Evolutionary conservation across 1,284 basidiomycete species (phyloP), one percentile per base, ranked within the genome.

Genomic region (Rhodotorula sp.): DNA sequence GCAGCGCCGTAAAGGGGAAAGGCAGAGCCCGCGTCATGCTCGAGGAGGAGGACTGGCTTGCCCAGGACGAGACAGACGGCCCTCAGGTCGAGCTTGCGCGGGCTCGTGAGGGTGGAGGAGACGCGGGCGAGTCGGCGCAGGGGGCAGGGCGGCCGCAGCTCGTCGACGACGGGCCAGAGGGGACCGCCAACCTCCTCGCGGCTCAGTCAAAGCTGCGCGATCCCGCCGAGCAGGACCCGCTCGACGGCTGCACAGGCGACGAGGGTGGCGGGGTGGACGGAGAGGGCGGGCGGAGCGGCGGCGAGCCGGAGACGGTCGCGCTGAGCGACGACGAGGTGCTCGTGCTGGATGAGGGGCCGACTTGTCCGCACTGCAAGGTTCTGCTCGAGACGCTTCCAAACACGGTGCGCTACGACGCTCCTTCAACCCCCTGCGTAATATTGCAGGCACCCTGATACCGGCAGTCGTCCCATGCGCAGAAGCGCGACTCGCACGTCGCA

Each of bases 401-500:
- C 13, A 58, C 50, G 64, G 64, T 65, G 25, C 56, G 60, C 44
- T 12, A 4, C 17, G 16, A 7, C 14, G 34, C 46, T 49, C 16
- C 4, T 27, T 13, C 44, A 10, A 3, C 21, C 8, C 14, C 4
- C 44, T 19, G n/a, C 10, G 0, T 25, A 0, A 1, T 45, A 23
- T 5, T 4, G 53, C 16, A 17, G 1, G 17, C 2, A 16, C 27
- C 7, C 50, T 44, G 21, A 17, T 17, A 4, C 19, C 17, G 34
- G 14, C 42, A 23, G 3, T n/a, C 12, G 27, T n/a, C 7, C 16
- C n/a, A 13, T 8, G 54, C 48, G 10, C 72, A 83, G 82, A 69
- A 78, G 21, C 73, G 77, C 1, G 68, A 79, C 42, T 55, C 76
- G 3, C 83, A 84, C 66, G 80, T 82, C 74, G 82, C 82, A 66